phyloP scores from a whole-genome alignment of 2,329 filamentous ascomycete genomes.

The Parascedosporium putredinis region DNA sequence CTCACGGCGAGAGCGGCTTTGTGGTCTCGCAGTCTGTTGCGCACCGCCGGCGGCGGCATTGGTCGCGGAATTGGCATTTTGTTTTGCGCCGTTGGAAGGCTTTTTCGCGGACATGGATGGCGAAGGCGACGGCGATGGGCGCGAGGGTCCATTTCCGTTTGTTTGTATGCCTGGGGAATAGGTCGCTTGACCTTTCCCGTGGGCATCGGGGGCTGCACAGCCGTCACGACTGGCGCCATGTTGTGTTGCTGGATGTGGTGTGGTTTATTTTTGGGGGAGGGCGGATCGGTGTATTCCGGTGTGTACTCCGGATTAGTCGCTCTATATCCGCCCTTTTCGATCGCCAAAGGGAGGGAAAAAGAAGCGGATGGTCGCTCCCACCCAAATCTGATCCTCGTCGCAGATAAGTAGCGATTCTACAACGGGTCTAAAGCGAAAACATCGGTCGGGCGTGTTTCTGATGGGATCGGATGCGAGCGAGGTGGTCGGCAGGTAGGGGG shows the following conservation, averaged over 20 bases:
- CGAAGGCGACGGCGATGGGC: slow-evolving; percentile 50
- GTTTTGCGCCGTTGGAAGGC: slow-evolving; percentile 33
- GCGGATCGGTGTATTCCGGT: slow-evolving; percentile 3
- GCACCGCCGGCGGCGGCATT: slow-evolving; percentile 23
- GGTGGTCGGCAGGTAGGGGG: not conserved
- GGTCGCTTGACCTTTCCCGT: slow-evolving; percentile 57
- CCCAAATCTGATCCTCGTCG: not conserved
- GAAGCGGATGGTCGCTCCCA: slow-evolving; percentile 9
- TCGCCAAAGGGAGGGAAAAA: not conserved
- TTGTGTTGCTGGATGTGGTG: no score
- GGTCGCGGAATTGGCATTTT: slow-evolving; percentile 14
- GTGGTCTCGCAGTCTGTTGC: slow-evolving; percentile 36
- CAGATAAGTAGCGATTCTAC: not conserved
- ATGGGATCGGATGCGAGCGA: not conserved
- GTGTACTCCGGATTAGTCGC: not conserved
- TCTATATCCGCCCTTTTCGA: not conserved
- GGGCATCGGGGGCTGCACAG: slow-evolving; percentile 23
- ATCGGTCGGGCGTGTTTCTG: slow-evolving; percentile 3
- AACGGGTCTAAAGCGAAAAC: not conserved
- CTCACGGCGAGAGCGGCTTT: slow-evolving; percentile 51
- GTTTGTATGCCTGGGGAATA: slow-evolving; percentile 55
- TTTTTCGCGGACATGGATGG: slow-evolving; percentile 48
- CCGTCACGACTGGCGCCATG: slow-evolving; percentile 48
- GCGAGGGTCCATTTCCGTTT: slow-evolving; percentile 50
- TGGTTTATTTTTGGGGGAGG: no score